Conservation (phyloP, 31 red algal genomes). For the Porphyra umbilicalis region DNA sequence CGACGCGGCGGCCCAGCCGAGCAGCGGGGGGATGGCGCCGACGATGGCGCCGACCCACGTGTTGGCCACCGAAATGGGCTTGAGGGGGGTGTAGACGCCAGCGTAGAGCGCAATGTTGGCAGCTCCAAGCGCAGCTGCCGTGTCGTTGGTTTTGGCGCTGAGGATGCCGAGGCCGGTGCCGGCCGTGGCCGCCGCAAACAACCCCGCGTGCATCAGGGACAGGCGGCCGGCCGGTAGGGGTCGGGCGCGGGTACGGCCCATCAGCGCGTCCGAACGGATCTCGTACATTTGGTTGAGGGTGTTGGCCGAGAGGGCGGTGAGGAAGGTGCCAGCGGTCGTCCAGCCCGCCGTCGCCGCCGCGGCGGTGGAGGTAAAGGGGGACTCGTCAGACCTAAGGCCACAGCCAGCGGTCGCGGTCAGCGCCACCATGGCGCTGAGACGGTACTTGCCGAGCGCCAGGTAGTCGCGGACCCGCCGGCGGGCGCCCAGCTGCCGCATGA, state of each 20-base stretch:
- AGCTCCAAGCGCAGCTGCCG: conserved; percentile 46
- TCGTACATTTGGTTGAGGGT: conserved; percentile 94
- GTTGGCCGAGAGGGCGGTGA: conserved; percentile 76
- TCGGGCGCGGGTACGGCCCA: conserved; percentile 71
- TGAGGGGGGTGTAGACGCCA: conserved; percentile 86
- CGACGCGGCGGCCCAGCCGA: conserved; percentile 84
- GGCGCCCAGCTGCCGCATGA: not conserved
- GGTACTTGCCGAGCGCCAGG: conserved; percentile 81
- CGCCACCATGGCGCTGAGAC: conserved; percentile 68
- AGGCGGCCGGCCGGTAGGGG: conserved; percentile 74
- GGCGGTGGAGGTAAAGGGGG: not conserved
- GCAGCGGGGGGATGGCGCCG: conserved; percentile 91
- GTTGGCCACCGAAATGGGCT: conserved; percentile 61
- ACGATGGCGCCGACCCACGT: conserved; percentile 91
- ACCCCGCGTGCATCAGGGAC: conserved; percentile 23
- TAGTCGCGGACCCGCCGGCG: conserved; percentile 16
- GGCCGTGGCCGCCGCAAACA: conserved; percentile 33
- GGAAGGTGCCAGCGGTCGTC: conserved; percentile 47
- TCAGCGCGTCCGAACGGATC: conserved; percentile 53
- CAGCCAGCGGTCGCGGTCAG: conserved; percentile 74
- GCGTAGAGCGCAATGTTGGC: conserved; percentile 81
- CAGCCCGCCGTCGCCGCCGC: conserved; percentile 7
- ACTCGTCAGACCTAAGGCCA: conserved; percentile 14
- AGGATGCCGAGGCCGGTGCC: conserved; percentile 34
- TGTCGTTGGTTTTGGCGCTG: conserved; percentile 18